Conservation (phyloP, 192 early-diverging fungal species). For the Kappamyces sp. region DNA sequence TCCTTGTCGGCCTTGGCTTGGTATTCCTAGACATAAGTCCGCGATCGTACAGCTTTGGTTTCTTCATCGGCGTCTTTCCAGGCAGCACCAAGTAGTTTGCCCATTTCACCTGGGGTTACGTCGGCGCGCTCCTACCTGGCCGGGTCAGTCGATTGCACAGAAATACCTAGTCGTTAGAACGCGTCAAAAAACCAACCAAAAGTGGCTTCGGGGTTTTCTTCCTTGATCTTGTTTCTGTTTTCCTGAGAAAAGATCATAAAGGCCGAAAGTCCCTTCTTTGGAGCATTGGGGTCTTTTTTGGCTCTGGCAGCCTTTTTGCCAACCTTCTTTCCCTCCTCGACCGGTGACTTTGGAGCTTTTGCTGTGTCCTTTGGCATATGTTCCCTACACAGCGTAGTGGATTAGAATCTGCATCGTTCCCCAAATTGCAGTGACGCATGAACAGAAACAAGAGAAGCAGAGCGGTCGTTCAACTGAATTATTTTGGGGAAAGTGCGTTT, state of each 20-base stretch:
- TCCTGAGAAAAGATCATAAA: slow-evolving; percentile 90
- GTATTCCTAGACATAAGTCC: slow-evolving; percentile 24
- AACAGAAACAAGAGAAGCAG: no score
- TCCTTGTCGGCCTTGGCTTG: slow-evolving; percentile 35
- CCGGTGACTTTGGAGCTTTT: slow-evolving; percentile 17
- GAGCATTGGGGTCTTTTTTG: slow-evolving; percentile 85
- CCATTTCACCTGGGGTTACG: slow-evolving; percentile 41
- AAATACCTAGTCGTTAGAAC: background rate
- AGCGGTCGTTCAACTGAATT: no score
- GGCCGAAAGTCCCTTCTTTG: slow-evolving; percentile 86
- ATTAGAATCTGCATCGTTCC: no score
- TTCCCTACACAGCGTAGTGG: background rate
- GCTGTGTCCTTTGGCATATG: slow-evolving; percentile 24
- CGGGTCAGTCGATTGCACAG: background rate
- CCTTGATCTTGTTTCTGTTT: slow-evolving; percentile 68
- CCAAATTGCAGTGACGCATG: no score
- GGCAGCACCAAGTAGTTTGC: slow-evolving; percentile 63
- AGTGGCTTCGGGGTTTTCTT: slow-evolving; percentile 66
- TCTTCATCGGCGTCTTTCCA: slow-evolving; percentile 55
- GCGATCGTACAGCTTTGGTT: slow-evolving; percentile 38
- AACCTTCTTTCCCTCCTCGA: slow-evolving; percentile 15
- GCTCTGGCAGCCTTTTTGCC: slow-evolving; percentile 38
- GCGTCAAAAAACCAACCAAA: slow-evolving; percentile 24
- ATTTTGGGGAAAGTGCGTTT: no score
- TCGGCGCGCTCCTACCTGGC: background rate